Evolutionary conservation across 2,329 filamentous ascomycete species (phyloP), one percentile per base, ranked within the genome.

Genomic region (Arthroderma sp.): DNA sequence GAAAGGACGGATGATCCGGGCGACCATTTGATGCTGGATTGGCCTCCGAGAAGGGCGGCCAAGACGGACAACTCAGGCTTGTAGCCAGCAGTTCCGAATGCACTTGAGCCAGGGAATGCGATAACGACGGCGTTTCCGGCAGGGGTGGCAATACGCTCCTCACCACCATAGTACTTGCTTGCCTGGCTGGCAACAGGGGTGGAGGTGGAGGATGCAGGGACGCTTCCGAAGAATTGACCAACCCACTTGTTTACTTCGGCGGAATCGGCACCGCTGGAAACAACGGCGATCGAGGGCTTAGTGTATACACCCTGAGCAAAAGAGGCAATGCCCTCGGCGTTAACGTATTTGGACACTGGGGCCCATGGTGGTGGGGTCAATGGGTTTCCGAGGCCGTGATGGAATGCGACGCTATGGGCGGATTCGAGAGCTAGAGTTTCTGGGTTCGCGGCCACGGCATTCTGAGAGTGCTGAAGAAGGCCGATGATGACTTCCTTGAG

Each of bases 1-100:
- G 83, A 76, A 49, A 98, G 78, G 50, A 95, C 75, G 48, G 85
- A 89, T 75, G 94, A 96, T 57, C 91, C 91, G 51, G 86, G 71
- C 43, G 86, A 82, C 89, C 89, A 98, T 74, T 96, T 98, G 73
- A 96, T 87, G 66, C 72, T 83, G 44, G 87, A 83, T 67, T 93
- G 71, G 50, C 89, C 91, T 60, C 91, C 91, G 43, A 98, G 83
- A 15, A 98, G 80, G 52, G 87, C 80, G 47, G 84, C 79, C 46
- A 98, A 80, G 51, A 98, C 87, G 51, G 83, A 77, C 52, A 86
- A 77, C 69, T 95, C 88, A 45, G 91, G 85, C 74, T 94, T 94
- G 74, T 85, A 86, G 58, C 78, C 79, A 52, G 74, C 74, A 40
- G 72, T 64, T 34, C 78, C 80, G 58, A 77, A 77, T 33, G 82